Evolutionary conservation across 345 rosid species (phyloP).

Genomic region (Pugionium cornutum): DNA sequence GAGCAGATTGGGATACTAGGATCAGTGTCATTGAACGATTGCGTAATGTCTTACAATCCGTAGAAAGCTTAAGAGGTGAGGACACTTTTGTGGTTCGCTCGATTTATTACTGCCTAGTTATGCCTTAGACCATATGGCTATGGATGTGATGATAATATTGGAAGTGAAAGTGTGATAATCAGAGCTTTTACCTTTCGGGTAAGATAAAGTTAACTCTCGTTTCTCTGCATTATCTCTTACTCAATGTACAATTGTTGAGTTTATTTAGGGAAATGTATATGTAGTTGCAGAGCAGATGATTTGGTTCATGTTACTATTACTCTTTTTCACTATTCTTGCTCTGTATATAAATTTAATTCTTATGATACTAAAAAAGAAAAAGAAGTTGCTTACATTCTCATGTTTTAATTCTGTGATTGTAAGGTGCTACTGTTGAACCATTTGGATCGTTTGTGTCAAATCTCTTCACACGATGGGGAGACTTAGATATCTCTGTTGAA

Average conservation of each 20-base stretch:
- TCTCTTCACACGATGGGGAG: conserved; percentile 78
- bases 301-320: too few species aligned
- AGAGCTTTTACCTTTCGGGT: background rate
- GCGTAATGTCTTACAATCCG: conserved; percentile 51
- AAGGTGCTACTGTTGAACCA: conserved; percentile 89
- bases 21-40: conserved; percentile 54
- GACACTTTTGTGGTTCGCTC: background rate
- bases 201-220: too few species aligned
- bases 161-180: background rate
- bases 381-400: background rate
- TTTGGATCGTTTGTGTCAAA: conserved; percentile 89
- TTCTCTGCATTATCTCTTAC: too few species aligned
- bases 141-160: background rate
- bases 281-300: too few species aligned
- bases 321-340: too few species aligned
- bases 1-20: conserved; percentile 56
- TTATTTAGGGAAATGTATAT: too few species aligned
- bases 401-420: conserved; percentile 7
- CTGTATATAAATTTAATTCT: too few species aligned
- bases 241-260: too few species aligned
- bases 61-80: conserved; percentile 79
- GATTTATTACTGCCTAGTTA: background rate
- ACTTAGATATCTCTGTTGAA: conserved; percentile 77
- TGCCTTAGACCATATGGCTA: background rate
- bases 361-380: too few species aligned